phyloP scores from a whole-genome alignment of 2,329 filamentous ascomycete genomes.

The Dryadomyces quercus-mongolicae region DNA sequence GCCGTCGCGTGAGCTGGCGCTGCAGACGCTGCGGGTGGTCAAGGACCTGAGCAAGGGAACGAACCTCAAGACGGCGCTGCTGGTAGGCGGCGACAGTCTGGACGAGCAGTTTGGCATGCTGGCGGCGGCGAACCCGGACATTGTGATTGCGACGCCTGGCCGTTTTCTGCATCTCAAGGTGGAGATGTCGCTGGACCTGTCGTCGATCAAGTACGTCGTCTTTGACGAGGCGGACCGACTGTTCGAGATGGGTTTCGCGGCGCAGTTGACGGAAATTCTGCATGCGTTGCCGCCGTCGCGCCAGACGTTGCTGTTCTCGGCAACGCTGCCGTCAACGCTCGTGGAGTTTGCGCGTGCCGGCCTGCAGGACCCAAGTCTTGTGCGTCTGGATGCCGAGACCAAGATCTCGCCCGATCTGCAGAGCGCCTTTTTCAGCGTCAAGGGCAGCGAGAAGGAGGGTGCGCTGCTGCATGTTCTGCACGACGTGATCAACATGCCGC shows the following conservation, averaged over 20 bases:
- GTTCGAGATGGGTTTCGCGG: slow-evolving; percentile 97
- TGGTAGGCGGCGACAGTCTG: slow-evolving; percentile 89
- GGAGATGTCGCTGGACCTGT: slow-evolving; percentile 88
- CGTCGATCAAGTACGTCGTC: slow-evolving; percentile 83
- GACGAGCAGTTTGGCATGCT: slow-evolving; percentile 80
- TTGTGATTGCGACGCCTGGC: slow-evolving; percentile 92
- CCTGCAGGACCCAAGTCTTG: slow-evolving; percentile 79
- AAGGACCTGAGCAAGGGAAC: slow-evolving; percentile 88
- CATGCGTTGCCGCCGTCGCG: slow-evolving; percentile 72
- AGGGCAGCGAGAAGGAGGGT: slow-evolving; percentile 87
- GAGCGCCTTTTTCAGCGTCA: slow-evolving; percentile 88
- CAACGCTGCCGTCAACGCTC: slow-evolving; percentile 82
- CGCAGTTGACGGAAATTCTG: slow-evolving; percentile 85
- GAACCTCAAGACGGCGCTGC: slow-evolving; percentile 76
- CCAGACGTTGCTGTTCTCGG: slow-evolving; percentile 90
- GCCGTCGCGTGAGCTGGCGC: slow-evolving; percentile 82
- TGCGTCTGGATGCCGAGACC: slow-evolving; percentile 84
- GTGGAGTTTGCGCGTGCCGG: slow-evolving; percentile 94
- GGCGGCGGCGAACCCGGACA: slow-evolving; percentile 92
- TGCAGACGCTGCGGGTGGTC: slow-evolving; percentile 92
- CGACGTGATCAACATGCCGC: slow-evolving; percentile 86
- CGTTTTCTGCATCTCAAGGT: slow-evolving; percentile 95
- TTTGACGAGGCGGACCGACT: slow-evolving; percentile 96
- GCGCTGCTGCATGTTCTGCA: slow-evolving; percentile 80
- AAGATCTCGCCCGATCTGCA: slow-evolving; percentile 96